phyloP scores from a whole-genome alignment of 1,284 basidiomycete species.

The Sutorius eximius region DNA sequence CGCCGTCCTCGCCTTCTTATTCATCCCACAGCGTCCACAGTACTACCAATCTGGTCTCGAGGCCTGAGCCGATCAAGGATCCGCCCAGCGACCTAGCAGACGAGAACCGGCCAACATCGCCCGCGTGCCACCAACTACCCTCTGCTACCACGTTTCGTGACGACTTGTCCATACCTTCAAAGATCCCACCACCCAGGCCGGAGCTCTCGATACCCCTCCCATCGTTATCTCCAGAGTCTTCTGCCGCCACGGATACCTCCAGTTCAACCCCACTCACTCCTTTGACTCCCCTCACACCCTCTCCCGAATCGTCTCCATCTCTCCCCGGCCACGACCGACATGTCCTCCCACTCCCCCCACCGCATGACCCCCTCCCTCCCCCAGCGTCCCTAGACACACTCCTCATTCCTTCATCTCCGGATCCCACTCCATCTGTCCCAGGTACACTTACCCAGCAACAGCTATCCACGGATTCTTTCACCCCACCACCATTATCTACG shows the following conservation, averaged over 20 bases:
- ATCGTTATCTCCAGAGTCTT: background rate
- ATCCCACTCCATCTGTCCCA: background rate
- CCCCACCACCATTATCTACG: background rate
- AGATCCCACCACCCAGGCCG: background rate
- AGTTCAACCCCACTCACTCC: slow-evolving; percentile 18
- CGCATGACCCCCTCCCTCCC: slow-evolving; percentile 11
- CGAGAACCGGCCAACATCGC: background rate
- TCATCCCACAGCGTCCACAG: slow-evolving; percentile 1
- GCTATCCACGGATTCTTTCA: background rate
- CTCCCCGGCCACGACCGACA: slow-evolving; percentile 29
- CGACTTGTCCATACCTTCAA: background rate
- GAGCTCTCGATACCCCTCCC: slow-evolving; percentile 3
- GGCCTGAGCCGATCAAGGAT: slow-evolving; percentile 5
- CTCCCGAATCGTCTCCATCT: slow-evolving; percentile 22
- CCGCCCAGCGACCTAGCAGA: background rate
- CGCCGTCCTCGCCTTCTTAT: background rate
- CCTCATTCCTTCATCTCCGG: background rate
- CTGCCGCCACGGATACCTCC: background rate
- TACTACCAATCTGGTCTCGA: background rate
- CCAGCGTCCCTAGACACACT: background rate
- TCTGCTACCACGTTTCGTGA: background rate
- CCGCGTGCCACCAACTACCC: background rate
- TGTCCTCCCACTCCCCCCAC: slow-evolving; percentile 1
- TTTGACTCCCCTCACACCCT: slow-evolving; percentile 25
- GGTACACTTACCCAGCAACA: background rate